Conservation (phyloP, 148 eudicot genomes). For the Fagopyrum tataricum region DNA sequence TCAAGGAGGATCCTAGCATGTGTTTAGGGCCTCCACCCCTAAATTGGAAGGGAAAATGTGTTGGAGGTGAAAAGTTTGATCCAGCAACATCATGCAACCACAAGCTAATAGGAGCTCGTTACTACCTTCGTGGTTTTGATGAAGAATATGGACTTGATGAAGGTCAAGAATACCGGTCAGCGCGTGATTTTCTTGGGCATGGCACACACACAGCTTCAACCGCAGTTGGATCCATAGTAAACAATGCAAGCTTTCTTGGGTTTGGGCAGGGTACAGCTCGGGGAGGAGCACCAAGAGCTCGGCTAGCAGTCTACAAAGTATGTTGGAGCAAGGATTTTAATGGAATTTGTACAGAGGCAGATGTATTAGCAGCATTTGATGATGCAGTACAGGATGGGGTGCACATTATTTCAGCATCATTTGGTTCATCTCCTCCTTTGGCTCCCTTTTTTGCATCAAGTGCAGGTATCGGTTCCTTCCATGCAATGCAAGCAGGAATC, state of each 20-base stretch:
- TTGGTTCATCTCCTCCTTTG: constrained; percentile 10
- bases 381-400: constrained; percentile 12
- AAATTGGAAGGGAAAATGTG: constrained; percentile 12
- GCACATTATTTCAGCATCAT: constrained; percentile 5
- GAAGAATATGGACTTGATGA: constrained; percentile 7
- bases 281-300: constrained; percentile 12
- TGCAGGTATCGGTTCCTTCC: constrained; percentile 14
- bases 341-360: constrained; percentile 10
- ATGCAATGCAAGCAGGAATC: constrained; percentile 11
- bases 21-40: neutral
- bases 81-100: constrained; percentile 4
- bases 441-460: constrained; percentile 9
- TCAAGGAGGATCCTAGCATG: constrained; percentile 9
- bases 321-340: constrained; percentile 8
- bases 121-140: constrained; percentile 4
- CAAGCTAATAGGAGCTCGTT: constrained; percentile 14
- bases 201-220: constrained; percentile 13
- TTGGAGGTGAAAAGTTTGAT: constrained; percentile 1
- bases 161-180: constrained; percentile 11
- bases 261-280: constrained; percentile 10
- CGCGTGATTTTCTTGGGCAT: constrained; percentile 9
- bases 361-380: constrained; percentile 14
- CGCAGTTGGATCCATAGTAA: constrained; percentile 7
- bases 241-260: constrained; percentile 6
- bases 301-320: constrained; percentile 8